A percentile compares a stretch with the other conserved stretches of the same genome.
These are phyloP conservation scores for Diaporthe destruens DNA, from an alignment of 2,329 filamentous ascomycete genomes.

Conservation along the genomic window DNA sequence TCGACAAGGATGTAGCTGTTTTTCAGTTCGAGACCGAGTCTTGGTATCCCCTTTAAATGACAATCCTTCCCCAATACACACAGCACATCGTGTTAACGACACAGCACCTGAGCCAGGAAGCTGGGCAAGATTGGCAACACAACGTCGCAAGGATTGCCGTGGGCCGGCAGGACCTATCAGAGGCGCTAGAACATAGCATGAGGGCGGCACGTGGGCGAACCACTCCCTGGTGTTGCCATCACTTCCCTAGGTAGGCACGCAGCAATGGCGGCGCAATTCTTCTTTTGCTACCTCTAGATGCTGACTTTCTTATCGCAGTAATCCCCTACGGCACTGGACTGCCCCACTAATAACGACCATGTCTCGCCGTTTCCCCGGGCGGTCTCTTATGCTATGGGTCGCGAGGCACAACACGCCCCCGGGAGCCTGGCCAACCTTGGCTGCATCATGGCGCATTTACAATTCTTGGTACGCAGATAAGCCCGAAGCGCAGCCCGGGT, in stretches of 20 bases:
- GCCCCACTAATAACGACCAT: slow-evolving; percentile 9
- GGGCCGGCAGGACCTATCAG: slow-evolving; percentile 17
- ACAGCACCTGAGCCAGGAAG: background rate
- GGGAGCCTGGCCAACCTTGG: slow-evolving; percentile 7
- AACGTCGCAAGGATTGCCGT: slow-evolving; percentile 14
- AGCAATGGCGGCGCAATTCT: background rate
- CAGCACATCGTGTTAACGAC: background rate
- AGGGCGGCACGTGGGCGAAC: slow-evolving; percentile 14
- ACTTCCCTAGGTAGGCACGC: too few species aligned
- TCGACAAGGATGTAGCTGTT: background rate
- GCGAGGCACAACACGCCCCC: background rate
- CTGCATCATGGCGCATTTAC: slow-evolving; percentile 27
- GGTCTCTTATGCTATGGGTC: background rate
- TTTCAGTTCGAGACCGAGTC: background rate
- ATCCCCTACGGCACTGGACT: background rate
- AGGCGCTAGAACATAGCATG: slow-evolving; percentile 17
- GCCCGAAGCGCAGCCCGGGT: slow-evolving; percentile 3
- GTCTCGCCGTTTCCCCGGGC: background rate
- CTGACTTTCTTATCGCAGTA: background rate
- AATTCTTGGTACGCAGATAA: slow-evolving; percentile 17
- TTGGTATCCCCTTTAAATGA: background rate
- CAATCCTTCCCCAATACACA: background rate
- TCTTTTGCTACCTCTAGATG: background rate
- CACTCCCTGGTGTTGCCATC: background rate
- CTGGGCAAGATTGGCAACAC: slow-evolving; percentile 1